Evolutionary conservation across 1,139 yeast genomes (phyloP), one percentile per base, ranked within the genome.

Genomic region (Geotrichum reessii): DNA sequence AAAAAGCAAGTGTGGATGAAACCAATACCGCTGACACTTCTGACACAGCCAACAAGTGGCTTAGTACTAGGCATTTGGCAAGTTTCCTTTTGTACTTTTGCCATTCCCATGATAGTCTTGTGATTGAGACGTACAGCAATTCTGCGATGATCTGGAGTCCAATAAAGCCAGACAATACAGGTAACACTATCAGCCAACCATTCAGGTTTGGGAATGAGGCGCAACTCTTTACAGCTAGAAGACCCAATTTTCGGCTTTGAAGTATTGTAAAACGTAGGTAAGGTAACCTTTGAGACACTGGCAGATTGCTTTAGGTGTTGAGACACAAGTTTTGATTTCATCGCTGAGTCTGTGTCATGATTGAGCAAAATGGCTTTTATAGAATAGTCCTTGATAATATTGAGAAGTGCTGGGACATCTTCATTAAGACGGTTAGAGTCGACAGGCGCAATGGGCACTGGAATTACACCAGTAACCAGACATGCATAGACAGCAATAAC

Each of bases 11-110:
- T 81, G 69, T 90, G 95, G 37, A 93, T 75, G 69, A 95, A 92
- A 0, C 99, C 99, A 52, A 92, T 74, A 0, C 98, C 98, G 1
- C 82, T 74, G 0, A 91, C 82, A 65, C 92, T 95, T 55, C 96
- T 82, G 8, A 89, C 95, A 71, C 97, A 85, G 0, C 97, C 96
- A 50, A 93, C 79, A 11, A 93, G 78, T 0, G 97, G 85, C 50
- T 84, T 81, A 40, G 82, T 80, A 50, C 88, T 81, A 9, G 85
- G 81, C 74, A 93, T 78, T 65, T 89, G 93, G 67, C 96, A 88
- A 0, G 98, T 92, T 69, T 93, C 98, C 66, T 93, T 93, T 68
- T 91, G 82, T 14, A 89, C 87, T 67, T 92, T 90, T 71, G 97
- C 91, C 71, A 89, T 81, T 0, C 91, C 86, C 68, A 93, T 73